Evolutionary conservation across 2,329 filamentous ascomycete genomes (phyloP).

Genomic region (Botryosphaeria dothidea): DNA sequence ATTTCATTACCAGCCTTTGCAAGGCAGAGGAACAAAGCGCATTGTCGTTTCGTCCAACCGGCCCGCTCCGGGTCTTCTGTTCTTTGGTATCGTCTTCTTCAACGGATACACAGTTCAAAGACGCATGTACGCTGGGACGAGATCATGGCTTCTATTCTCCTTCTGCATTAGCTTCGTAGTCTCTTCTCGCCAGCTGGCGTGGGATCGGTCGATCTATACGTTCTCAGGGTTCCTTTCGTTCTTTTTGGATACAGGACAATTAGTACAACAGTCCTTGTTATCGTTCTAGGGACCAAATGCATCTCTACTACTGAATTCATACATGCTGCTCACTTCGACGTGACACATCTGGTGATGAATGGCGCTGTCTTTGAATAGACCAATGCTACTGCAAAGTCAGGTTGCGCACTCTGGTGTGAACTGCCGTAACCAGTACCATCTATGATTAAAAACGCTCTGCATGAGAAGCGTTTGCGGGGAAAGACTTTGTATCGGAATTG

Average conservation of each 20-base stretch:
- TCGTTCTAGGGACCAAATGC: conserved; percentile 6
- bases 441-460: too few relatives aligned
- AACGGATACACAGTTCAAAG: conserved; percentile 19
- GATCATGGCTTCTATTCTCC: conserved; percentile 21
- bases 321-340: not conserved
- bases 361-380: too few relatives aligned
- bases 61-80: conserved; percentile 15
- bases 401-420: too few relatives aligned
- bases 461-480: too few relatives aligned
- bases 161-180: conserved; percentile 24
- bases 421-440: too few relatives aligned
- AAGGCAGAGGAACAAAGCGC: conserved; percentile 16
- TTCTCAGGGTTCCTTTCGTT: conserved; percentile 26
- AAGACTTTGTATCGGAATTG: too few relatives aligned
- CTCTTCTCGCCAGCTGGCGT: conserved; percentile 8
- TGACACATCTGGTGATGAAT: too few relatives aligned
- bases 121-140: conserved; percentile 41
- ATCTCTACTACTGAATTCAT: not conserved
- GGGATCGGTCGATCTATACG: conserved; percentile 22
- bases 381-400: too few relatives aligned
- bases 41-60: conserved; percentile 11
- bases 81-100: conserved; percentile 15
- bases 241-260: not conserved
- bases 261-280: not conserved
- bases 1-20: conserved; percentile 4